A percentile compares a stretch with the other conserved stretches of the same genome.
Conservation (phyloP, 192 early-diverging fungal species). For the Ramicandelaber brevisporus region DNA sequence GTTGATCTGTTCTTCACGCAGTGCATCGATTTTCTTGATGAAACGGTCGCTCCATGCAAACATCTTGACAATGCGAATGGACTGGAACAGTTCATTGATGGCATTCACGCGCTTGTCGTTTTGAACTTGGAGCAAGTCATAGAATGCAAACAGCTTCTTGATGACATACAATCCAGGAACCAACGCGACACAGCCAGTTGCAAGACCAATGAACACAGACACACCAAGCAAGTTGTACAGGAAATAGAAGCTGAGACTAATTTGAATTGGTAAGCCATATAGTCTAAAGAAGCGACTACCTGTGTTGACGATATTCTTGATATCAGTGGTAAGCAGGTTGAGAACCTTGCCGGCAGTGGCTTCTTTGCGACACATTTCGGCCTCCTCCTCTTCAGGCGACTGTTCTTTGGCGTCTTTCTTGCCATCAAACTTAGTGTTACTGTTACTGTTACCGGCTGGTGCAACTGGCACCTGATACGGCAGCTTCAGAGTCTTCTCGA, state of each 20-base stretch:
- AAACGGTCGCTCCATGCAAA: constrained; percentile 68
- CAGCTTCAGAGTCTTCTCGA: constrained; percentile 30
- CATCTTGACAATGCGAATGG: constrained; percentile 83
- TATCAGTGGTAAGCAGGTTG: constrained; percentile 50
- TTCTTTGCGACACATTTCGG: constrained; percentile 6
- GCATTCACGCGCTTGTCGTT: constrained; percentile 55
- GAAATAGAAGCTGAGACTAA: constrained; percentile 33
- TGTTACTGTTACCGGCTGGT: no score
- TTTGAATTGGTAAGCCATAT: constrained; percentile 35
- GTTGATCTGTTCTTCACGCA: constrained; percentile 35
- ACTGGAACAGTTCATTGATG: constrained; percentile 68
- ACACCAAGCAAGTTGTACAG: constrained; percentile 57
- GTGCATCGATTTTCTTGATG: constrained; percentile 28
- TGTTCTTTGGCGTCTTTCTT: constrained; percentile 5
- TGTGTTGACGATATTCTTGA: constrained; percentile 27
- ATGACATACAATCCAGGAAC: constrained; percentile 24
- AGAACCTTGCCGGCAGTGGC: constrained; percentile 32
- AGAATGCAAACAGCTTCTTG: constrained; percentile 20
- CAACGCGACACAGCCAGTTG: constrained; percentile 29
- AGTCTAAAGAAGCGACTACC: constrained; percentile 24
- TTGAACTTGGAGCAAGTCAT: constrained; percentile 19
- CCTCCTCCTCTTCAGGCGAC: constrained; percentile 6
- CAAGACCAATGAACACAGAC: constrained; percentile 60
- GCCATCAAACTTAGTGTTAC: constrained; percentile 4
- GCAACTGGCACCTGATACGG: constrained; percentile 10